Evolutionary conservation across 2,329 filamentous ascomycete species (phyloP), one percentile per base, ranked within the genome.

Genomic region (Lachnellula occidentalis): DNA sequence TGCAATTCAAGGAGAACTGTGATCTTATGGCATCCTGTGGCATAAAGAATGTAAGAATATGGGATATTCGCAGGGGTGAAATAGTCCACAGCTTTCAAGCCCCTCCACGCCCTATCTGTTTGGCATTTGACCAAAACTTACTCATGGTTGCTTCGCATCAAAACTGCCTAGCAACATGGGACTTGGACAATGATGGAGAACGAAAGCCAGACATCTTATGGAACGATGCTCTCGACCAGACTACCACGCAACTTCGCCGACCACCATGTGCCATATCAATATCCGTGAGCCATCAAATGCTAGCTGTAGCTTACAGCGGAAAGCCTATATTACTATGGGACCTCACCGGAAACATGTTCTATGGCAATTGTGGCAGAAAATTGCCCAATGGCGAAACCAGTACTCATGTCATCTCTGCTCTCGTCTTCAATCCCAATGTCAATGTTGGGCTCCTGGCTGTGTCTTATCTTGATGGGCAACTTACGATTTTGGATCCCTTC

Each of bases 251-350:
- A 36, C 54, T 54, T 7, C 59, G 50, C 15, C 54, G 59, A 7
- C 34, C 54, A n/a, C 64, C 67, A 7, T 54, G 51, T 31, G 58
- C 65, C 19, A 54, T 69, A 21, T 53, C 69, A 15, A 57, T 72
- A 41, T 68, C 67, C 7, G 46, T 59, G 12, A 60, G 53, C 34
- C 66, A 70, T 41, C 52, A 62, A 37, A 67, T 72, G 62, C 53
- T 73, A 22, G 70, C 70, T 34, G 61, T 69, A 8, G 66, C 67
- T 11, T 70, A 72, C 50, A 62, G 55, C 17, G 59, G 66, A 42
- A 55, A 62, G 27, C 66, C 69, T 4, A 68, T 72, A 42, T 66
- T 56, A 5, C 55, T 73, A 14, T 74, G 69, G 70, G 67, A 72
- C 45, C 56, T 72, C n/a, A 60, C 64, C 42, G 66, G 66, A 45